Percentiles rank a stretch among this genome's conserved stretches.
phyloP scores from a whole-genome alignment of 2,329 filamentous ascomycete genomes.

The Diaporthe nobilis region DNA sequence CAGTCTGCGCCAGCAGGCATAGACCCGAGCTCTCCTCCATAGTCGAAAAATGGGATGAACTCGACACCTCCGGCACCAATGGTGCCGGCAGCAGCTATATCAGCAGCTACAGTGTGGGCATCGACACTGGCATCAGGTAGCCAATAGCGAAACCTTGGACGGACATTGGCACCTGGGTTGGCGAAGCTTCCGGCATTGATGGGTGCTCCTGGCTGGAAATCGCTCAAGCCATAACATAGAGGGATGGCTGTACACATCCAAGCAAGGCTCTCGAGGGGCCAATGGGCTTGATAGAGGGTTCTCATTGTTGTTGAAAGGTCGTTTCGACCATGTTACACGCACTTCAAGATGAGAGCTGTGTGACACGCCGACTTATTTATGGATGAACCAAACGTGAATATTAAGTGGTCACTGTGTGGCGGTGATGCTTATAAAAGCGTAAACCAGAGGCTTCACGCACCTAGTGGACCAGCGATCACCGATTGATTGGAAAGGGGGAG shows the following conservation, averaged over 20 bases:
- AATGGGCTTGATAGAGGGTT: not conserved
- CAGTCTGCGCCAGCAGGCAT: slow-evolving; percentile 1
- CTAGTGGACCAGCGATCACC: not conserved
- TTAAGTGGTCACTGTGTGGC: not conserved
- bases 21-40: not conserved
- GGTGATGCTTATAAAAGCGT: not conserved
- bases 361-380: not conserved
- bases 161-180: not conserved
- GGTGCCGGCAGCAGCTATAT: not conserved
- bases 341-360: too few species aligned
- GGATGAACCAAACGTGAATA: not conserved
- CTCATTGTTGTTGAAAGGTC: not conserved
- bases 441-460: not conserved
- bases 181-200: not conserved
- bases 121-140: slow-evolving; percentile 3
- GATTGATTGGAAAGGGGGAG: not conserved
- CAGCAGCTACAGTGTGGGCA: not conserved
- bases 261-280: not conserved
- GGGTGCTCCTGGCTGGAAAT: not conserved
- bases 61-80: slow-evolving; percentile 1
- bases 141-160: slow-evolving; percentile 1
- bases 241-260: not conserved
- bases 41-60: not conserved
- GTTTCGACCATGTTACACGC: not conserved
- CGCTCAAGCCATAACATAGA: not conserved